phyloP scores from a whole-genome alignment of 805 yeast species.

The Ogataea naganishii region DNA sequence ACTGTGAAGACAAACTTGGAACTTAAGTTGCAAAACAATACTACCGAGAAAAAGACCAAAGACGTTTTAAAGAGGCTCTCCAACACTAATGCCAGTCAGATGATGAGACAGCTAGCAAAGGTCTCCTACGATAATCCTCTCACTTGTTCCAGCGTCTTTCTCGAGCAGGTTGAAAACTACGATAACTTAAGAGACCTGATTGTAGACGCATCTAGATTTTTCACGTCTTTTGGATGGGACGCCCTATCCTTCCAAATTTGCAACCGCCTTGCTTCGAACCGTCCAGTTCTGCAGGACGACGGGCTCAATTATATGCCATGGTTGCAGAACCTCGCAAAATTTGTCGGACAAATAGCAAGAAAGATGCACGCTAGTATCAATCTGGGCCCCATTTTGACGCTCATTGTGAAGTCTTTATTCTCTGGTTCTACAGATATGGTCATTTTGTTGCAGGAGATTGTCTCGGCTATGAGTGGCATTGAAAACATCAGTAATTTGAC shows the following conservation, averaged over 20 bases:
- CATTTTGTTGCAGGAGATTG: slow-evolving; percentile 56
- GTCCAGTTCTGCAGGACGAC: slow-evolving; percentile 61
- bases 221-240: slow-evolving; percentile 79
- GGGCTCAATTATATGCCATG: slow-evolving; percentile 78
- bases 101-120: slow-evolving; percentile 67
- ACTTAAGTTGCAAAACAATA: slow-evolving; percentile 50
- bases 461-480: slow-evolving; percentile 73
- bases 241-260: slow-evolving; percentile 66
- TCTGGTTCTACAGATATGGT: slow-evolving; percentile 50
- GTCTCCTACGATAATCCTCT: slow-evolving; percentile 71
- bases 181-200: slow-evolving; percentile 76
- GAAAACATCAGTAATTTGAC: slow-evolving; percentile 62
- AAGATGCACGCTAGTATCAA: slow-evolving; percentile 46
- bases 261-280: slow-evolving; percentile 59
- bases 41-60: slow-evolving; percentile 73
- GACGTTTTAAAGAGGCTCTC: slow-evolving; percentile 73
- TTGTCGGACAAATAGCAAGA: slow-evolving; percentile 65
- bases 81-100: slow-evolving; percentile 62
- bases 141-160: slow-evolving; percentile 60
- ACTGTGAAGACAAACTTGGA: slow-evolving; percentile 45
- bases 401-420: slow-evolving; percentile 55
- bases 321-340: slow-evolving; percentile 76
- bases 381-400: slow-evolving; percentile 50
- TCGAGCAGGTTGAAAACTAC: slow-evolving; percentile 84
- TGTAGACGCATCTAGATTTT: slow-evolving; percentile 69